Base-by-base conservation (phyloP, 148 eudicot species). In the Rhododendron griersonianum region DNA sequence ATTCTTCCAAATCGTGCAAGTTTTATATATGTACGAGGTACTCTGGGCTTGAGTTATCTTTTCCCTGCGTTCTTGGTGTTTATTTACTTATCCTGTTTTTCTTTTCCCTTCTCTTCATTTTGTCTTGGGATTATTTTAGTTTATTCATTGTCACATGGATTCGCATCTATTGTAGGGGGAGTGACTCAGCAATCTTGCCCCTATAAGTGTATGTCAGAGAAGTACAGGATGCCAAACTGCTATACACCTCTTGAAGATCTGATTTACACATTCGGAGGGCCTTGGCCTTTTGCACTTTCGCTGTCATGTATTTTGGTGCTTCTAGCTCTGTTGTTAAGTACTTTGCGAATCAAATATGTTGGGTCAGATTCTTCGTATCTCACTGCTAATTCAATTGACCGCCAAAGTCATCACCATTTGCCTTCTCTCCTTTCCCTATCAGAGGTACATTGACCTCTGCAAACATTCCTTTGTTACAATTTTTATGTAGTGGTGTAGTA, bases 201-300 rank as follows among this genome's bases (percentile, higher is more conserved):
- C 61, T 94, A 94, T 88, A 90, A 84, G 93, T 95, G 98, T 77
- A 87, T 91, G 85, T 94, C 96, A 65, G 95, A 95, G 76, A 94
- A 91, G 86, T 95, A 95, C 92, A 88, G 93, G 87, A 94, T 91
- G 93, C 96, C 95, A 35, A 95, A 94, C 84, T 95, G 98, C 90
- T 93, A 93, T 84, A 95, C 95, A 59, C 94, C 98, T 73, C 91
- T 95, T 65, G 98, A 95, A 88, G 98, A 95, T 91, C 91, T 95
- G 71, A 87, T 93, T 77, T 92, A 93, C 89, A 90, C 94, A 82
- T 95, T 95, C 87, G 96, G 98, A 86, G 98, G 98, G 67, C 98
- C 98, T 45, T 94, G 96, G 96, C 88, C 91, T 67, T 95, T 95
- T 88, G 84, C 93, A 61, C 87, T 93, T 80, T 69, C 94, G 67